Evolutionary conservation across 495 filamentous ascomycete genomes (phyloP), one percentile per base, ranked within the genome.

Genomic region (Talaromyces liani): DNA sequence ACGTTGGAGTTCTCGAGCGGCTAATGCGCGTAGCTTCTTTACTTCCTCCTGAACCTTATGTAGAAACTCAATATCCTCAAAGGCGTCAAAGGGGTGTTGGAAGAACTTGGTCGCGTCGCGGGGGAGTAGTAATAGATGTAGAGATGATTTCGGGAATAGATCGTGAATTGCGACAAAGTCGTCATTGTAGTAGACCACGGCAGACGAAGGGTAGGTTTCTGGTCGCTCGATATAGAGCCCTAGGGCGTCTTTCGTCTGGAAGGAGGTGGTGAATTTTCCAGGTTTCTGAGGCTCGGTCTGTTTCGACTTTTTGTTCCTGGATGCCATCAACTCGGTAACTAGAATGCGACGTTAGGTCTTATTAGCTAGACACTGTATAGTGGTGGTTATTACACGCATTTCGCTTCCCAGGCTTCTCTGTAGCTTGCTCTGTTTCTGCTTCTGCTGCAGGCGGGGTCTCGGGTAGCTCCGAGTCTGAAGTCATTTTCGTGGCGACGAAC

Each of bases 91-190:
- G 0, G 93, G 92, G 64, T 95, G 90, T 12, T 85, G 77, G 9
- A 79, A 71, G 64, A 79, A 84, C 68, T 87, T 87, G 2, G 77
- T 65, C 0, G 79, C 73, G 47, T 89, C 84, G 24, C 93, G 89
- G 9, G 93, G 91, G 3, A 98, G 84, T 9, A 98, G 84, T 14
- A 98, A 91, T 0, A 91, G 78, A 73, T 98, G 94, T 6, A 97
- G 76, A 12, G 82, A 84, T 22, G 91, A 85, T 73, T 98, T 97
- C 4, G 93, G 92, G 71, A 85, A 98, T 58, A 83, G 72, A 73
- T 98, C 94, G 49, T 88, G 78, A 75, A 97, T 91, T 16, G 84
- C 84, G 49, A 97, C 93, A 64, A 89, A 95, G 64, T 87, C 74
- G 6, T 79, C 74, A 66, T 87, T 85, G 73, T 89, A 76, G 71